A percentile compares a stretch with the other conserved stretches of the same genome.
Evolutionary conservation across 169 alveolate species (phyloP).

Genomic region (Theileria equi): DNA sequence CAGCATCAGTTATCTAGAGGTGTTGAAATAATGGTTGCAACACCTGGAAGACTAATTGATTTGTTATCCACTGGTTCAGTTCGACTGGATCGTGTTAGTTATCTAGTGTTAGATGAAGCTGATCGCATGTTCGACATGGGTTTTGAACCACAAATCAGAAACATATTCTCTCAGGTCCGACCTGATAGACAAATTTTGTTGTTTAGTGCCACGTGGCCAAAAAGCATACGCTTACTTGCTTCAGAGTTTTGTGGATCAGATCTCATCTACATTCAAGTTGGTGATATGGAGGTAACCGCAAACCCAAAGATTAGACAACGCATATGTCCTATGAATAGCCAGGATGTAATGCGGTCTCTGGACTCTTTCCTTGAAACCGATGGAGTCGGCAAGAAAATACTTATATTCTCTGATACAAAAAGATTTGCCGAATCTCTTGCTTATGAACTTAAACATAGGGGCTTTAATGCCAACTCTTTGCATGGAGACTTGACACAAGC

Average conservation of each 20-base stretch:
- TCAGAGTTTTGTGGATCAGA: conserved; percentile 83
- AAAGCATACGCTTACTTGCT: conserved; percentile 83
- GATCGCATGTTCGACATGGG: conserved; percentile 97
- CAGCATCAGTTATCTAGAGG: conserved; percentile 81
- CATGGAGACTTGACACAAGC: conserved; percentile 91
- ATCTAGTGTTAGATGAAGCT: conserved; percentile 96
- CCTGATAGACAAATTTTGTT: conserved; percentile 89
- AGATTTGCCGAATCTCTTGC: conserved; percentile 82
- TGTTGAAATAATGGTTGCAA: conserved; percentile 92
- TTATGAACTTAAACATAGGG: conserved; percentile 79
- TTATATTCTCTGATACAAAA: conserved; percentile 79
- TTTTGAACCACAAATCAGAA: conserved; percentile 88
- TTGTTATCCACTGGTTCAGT: conserved; percentile 81
- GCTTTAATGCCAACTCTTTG: conserved; percentile 79
- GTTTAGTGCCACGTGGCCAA: conserved; percentile 94
- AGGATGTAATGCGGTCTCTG: conserved; percentile 65
- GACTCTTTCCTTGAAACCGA: conserved; percentile 63
- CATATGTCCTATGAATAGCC: conserved; percentile 71
- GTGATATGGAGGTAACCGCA: conserved; percentile 82
- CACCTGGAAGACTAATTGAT: conserved; percentile 95
- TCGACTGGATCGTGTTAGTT: conserved; percentile 85
- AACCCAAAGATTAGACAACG: conserved; percentile 79
- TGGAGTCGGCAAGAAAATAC: conserved; percentile 72
- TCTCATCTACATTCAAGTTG: conserved; percentile 87
- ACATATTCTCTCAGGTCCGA: conserved; percentile 85